Evolutionary conservation across 1,284 basidiomycete species (phyloP), one percentile per base, ranked within the genome.

Genomic region (Cutaneotrichosporon arboriforme): DNA sequence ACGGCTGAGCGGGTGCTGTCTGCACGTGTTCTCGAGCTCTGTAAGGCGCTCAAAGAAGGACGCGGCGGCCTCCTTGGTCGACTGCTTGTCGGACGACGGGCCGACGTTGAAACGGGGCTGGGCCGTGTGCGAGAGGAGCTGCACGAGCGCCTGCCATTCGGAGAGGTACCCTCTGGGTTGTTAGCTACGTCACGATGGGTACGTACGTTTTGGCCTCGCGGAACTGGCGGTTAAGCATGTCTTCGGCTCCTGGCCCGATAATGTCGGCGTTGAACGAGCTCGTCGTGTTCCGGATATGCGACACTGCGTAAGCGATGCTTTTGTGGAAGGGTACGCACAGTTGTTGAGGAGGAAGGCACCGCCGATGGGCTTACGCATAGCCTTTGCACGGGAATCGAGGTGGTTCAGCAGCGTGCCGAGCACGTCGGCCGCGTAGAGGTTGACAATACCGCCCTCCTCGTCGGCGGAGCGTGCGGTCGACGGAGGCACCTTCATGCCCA

Each of bases 261-360:
- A 76, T 64, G 57, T 76, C 74, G 5, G 63, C 65, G 20, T 66
- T 60, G 43, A 68, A 66, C 1, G 67, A 69, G 2, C 66, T 55
- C 4, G 65, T 67, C 8, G 70, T 66, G 50, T 75, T 74, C 7
- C 74, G 64, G 17, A 76, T 67, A 57, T 75, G 72, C 7, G 73
- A 72, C 23, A 74, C 73, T 76, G 55, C n/a, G 41, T 56, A 57
- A 53, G 44, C 14, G 21, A 43, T 3, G n/a, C 15, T 12, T 38
- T 21, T 18, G 35, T 4, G 13, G 9, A 22, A 15, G 18, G 3
- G 8, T 8, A 62, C 72, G 60, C 44, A 76, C 74, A 49, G 49
- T 77, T 77, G 55, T 76, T 76, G 49, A 77, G 56, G 34, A 73
- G 50, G 49, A 68, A 77, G 7, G 72, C 65, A 12, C 67, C 65